A percentile compares a stretch with the other conserved stretches of the same genome.
Conservation (phyloP, 345 rosid genomes). For the Diplotaxis tenuifolia region DNA sequence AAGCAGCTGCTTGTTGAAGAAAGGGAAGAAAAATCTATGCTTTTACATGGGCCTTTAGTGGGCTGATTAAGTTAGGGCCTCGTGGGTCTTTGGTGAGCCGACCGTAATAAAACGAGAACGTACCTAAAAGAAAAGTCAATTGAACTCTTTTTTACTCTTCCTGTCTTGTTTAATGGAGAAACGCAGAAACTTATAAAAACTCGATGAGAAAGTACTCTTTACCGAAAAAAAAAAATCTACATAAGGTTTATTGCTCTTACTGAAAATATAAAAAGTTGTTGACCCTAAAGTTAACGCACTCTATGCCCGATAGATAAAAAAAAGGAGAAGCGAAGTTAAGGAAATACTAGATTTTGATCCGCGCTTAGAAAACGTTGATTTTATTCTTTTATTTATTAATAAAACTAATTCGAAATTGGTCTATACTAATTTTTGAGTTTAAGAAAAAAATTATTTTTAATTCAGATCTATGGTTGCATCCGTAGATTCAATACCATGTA, state of each 20-base stretch:
- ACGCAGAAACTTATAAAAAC: too few species aligned
- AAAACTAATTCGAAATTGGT: too few species aligned
- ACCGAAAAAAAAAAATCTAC: too few species aligned
- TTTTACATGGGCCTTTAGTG: slow-evolving; percentile 15
- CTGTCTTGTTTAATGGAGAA: too few species aligned
- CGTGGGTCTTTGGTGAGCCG: slow-evolving; percentile 2
- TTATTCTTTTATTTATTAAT: too few species aligned
- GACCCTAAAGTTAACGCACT: neutral
- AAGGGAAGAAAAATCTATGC: slow-evolving; percentile 1
- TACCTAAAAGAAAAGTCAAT: slow-evolving; percentile 5
- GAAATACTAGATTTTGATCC: too few species aligned
- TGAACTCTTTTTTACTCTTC: slow-evolving; percentile 5
- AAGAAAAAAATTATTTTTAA: too few species aligned
- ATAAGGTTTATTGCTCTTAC: neutral
- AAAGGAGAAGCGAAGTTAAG: too few species aligned
- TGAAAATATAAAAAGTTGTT: neutral
- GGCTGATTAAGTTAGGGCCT: neutral
- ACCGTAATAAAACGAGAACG: neutral
- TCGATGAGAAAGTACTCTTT: neutral
- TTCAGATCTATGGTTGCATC: too few species aligned
- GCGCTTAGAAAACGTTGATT: too few species aligned
- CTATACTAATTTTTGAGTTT: too few species aligned
- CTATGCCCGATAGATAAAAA: neutral
- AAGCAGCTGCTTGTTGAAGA: slow-evolving; percentile 35
- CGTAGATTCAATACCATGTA: too few species aligned